phyloP scores from a whole-genome alignment of 1,284 basidiomycete species.

The Austropuccinia psidii region DNA sequence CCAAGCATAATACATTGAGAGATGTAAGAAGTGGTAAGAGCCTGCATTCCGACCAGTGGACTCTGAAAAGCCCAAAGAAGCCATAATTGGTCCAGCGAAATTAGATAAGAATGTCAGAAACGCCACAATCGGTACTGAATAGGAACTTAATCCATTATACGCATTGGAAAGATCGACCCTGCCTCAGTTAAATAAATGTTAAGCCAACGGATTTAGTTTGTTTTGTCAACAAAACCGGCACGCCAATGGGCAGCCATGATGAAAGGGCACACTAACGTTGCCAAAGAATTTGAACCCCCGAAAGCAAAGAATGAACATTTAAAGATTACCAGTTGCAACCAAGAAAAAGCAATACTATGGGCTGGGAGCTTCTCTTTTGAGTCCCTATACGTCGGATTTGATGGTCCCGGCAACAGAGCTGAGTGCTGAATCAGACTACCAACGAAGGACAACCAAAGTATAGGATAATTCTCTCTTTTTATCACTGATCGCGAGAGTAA shows the following conservation, averaged over 20 bases:
- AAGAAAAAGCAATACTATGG: too few species aligned
- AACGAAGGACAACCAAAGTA: slow-evolving; percentile 16
- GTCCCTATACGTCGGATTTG: too few species aligned
- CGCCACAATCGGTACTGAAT: slow-evolving; percentile 38
- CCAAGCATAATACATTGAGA: slow-evolving; percentile 8
- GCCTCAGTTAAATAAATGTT: not conserved
- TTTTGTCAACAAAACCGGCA: not conserved
- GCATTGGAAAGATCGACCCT: slow-evolving; percentile 41
- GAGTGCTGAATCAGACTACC: not conserved
- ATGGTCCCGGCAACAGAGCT: not conserved
- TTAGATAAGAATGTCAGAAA: slow-evolving; percentile 41
- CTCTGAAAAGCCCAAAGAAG: not conserved
- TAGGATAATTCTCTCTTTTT: slow-evolving; percentile 6
- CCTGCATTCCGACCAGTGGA: slow-evolving; percentile 15
- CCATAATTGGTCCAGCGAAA: slow-evolving; percentile 39
- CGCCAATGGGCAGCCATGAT: not conserved
- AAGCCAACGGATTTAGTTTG: not conserved
- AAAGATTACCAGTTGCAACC: slow-evolving; percentile 5
- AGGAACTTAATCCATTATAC: slow-evolving; percentile 39
- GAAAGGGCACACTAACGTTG: slow-evolving; percentile 37
- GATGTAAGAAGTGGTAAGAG: slow-evolving; percentile 13
- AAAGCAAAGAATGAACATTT: slow-evolving; percentile 40
- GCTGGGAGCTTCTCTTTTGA: too few species aligned
- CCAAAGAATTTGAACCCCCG: slow-evolving; percentile 41
- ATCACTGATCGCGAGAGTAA: slow-evolving; percentile 16